These are phyloP conservation scores for Dipodascopsis tothii DNA, from an alignment of 805 yeast species.

Conservation along the genomic window DNA sequence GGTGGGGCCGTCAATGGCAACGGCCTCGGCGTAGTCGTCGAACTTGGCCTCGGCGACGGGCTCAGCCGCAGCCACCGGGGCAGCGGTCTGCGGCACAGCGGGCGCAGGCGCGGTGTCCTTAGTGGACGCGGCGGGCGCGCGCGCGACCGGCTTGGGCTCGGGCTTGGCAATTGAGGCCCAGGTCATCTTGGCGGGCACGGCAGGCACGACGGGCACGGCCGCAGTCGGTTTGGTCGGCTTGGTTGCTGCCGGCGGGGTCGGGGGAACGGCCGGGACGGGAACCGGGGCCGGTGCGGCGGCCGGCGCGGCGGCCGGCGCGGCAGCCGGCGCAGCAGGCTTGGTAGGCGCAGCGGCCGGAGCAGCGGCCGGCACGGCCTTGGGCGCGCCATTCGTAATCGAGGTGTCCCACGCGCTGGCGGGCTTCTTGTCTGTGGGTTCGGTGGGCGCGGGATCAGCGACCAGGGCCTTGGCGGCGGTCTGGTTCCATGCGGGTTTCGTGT, in stretches of 20 bases:
- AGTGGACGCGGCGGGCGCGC: neutral
- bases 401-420: slow-evolving; percentile 1
- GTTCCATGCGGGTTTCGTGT: too few species aligned
- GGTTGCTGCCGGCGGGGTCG: slow-evolving; percentile 27
- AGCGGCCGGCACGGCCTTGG: slow-evolving; percentile 35
- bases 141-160: slow-evolving; percentile 2
- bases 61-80: slow-evolving; percentile 1
- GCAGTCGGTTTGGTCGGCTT: slow-evolving; percentile 28
- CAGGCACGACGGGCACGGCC: slow-evolving; percentile 23
- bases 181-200: slow-evolving; percentile 21
- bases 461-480: too few species aligned
- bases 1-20: slow-evolving; percentile 8
- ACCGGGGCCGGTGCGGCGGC: too few species aligned
- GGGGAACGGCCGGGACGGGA: neutral
- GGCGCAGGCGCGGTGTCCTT: slow-evolving; percentile 1
- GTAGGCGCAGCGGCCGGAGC: slow-evolving; percentile 1
- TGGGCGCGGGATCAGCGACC: too few species aligned
- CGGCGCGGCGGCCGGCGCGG: too few species aligned
- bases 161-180: slow-evolving; percentile 26
- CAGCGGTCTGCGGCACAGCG: slow-evolving; percentile 1
- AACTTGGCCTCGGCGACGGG: neutral
- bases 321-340: too few species aligned
- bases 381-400: slow-evolving; percentile 59
- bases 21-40: slow-evolving; percentile 1
- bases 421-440: too few species aligned